Base-by-base conservation (phyloP, 176 grass and related monocot species). In the Lolium multiflorum region DNA sequence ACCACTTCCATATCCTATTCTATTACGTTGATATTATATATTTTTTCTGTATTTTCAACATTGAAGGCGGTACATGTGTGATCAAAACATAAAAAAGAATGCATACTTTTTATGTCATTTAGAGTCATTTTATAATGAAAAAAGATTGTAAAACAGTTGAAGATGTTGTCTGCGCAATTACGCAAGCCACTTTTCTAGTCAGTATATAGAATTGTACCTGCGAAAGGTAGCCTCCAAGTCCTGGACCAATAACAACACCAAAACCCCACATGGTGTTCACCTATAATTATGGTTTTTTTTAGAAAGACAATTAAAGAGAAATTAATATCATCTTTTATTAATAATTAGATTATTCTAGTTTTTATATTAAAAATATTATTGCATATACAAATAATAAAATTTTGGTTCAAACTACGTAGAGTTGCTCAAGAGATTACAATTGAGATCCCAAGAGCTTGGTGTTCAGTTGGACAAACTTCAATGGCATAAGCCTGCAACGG, bases 181-280 rank as follows among this genome's bases (percentile, higher is more conserved):
- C 14, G 0, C 63, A 66, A 66, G 63, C 0, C 26, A 37, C 28
- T 37, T 28, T 8, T 6, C 63, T 66, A 3, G 63, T 66, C 17
- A 66, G 26, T 65, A 7, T 65, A 7, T 28, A 15, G 11, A 65
- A 7, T 8, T 35, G 13, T 72, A 98, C 95, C 93, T 93, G 89
- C 28, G 93, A 85, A 89, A 98, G 82, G 84, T 85, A 98, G 26
- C 95, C 95, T 85, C 95, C 93, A 68, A 98, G 83, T 71, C 93
- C 85, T 77, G 95, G 95, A 77, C 93, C 95, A 59, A 98, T 10
- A 66, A 95, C 84, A 64, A 98, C 64, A 86, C 93, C 93, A 84
- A 95, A 88, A 58, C 81, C 91, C 91, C 91, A 92, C 70, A 85
- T 77, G 3, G 91, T 92, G 56, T 49, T 90, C 31, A 92, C 88